Percentiles rank a stretch among this genome's conserved stretches.
Conservation (phyloP, 805 yeast genomes). For the Saturnispora besseyi region DNA sequence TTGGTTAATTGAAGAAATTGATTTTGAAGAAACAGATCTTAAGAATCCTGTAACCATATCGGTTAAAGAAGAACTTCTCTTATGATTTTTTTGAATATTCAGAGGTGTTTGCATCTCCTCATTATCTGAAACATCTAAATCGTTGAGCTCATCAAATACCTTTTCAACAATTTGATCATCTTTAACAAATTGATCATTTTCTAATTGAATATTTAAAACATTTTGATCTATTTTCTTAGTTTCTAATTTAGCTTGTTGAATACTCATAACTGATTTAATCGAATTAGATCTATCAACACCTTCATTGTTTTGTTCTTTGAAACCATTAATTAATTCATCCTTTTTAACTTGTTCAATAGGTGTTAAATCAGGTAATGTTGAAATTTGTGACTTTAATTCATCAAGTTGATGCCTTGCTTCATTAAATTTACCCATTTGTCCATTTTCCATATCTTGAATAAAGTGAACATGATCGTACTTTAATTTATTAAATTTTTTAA, state of each 20-base stretch:
- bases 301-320: conserved; percentile 13
- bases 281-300: conserved; percentile 24
- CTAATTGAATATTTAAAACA: conserved; percentile 11
- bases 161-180: conserved; percentile 15
- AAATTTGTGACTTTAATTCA: conserved; percentile 13
- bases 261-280: conserved; percentile 23
- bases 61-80: conserved; percentile 10
- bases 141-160: conserved; percentile 5
- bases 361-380: conserved; percentile 11
- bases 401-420: conserved; percentile 10
- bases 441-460: conserved; percentile 19
- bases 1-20: conserved; percentile 10
- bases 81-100: neutral
- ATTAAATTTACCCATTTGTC: conserved; percentile 12
- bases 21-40: conserved; percentile 15
- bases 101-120: neutral
- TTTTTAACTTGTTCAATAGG: conserved; percentile 1
- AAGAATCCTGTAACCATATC: conserved; percentile 18
- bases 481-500: conserved; percentile 13
- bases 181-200: conserved; percentile 19
- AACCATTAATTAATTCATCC: conserved; percentile 16
- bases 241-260: conserved; percentile 21
- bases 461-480: conserved; percentile 24
- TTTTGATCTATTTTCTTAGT: conserved; percentile 17
- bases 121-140: neutral